A percentile compares a stretch with the other conserved stretches of the same genome.
Conservation (phyloP, 192 early-diverging fungal species). For the Dissophora ornata region DNA sequence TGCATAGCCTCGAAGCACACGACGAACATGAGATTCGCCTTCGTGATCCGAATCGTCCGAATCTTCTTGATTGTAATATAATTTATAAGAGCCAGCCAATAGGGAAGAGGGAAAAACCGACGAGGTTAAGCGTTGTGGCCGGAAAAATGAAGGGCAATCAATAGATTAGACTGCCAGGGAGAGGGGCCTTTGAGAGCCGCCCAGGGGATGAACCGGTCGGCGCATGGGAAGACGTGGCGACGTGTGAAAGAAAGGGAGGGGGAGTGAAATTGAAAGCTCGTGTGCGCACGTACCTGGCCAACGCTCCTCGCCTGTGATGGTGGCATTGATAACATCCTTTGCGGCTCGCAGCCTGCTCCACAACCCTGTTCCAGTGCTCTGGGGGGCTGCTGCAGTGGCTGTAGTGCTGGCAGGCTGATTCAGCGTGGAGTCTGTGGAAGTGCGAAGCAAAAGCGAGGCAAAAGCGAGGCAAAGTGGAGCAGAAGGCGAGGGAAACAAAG, state of each 20-base stretch:
- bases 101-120: background rate
- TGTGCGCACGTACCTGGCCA: conserved; percentile 47
- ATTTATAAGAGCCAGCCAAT: background rate
- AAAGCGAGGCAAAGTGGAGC: too few species aligned
- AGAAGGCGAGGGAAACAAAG: too few species aligned
- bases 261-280: too few species aligned
- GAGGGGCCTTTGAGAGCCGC: too few species aligned
- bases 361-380: conserved; percentile 27
- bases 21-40: conserved; percentile 46
- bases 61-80: conserved; percentile 11
- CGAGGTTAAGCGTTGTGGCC: too few species aligned
- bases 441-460: too few species aligned
- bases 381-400: conserved; percentile 4
- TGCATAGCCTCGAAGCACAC: conserved; percentile 24
- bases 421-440: conserved; percentile 16
- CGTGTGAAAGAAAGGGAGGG: too few species aligned
- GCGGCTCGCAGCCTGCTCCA: conserved; percentile 46
- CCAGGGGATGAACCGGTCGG: too few species aligned
- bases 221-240: too few species aligned
- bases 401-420: conserved; percentile 1
- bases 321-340: conserved; percentile 48
- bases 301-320: conserved; percentile 48
- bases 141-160: too few species aligned
- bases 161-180: too few species aligned
- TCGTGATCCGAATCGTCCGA: conserved; percentile 46